phyloP scores from a whole-genome alignment of 2,329 filamentous ascomycete genomes.

The Tolypocladium ophioglossoides region DNA sequence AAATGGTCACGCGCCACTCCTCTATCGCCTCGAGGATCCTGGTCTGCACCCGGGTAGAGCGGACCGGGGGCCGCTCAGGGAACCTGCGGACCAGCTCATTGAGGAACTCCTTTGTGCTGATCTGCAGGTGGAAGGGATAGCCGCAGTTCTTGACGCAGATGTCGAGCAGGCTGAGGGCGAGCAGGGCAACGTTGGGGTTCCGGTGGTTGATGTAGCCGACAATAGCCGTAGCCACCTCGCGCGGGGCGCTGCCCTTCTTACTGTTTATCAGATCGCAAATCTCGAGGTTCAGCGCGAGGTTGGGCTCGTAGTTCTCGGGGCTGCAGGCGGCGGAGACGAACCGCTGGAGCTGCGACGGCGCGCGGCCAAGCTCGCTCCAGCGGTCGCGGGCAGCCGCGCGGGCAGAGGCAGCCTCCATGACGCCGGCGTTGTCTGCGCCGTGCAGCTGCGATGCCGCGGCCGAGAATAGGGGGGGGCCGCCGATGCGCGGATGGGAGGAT shows the following conservation, averaged over 20 bases:
- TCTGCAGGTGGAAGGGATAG: slow-evolving; percentile 96
- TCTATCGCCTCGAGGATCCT: slow-evolving; percentile 94
- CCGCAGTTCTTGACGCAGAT: slow-evolving; percentile 99
- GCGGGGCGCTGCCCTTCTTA: slow-evolving; percentile 91
- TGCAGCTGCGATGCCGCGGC: not conserved
- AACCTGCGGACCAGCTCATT: slow-evolving; percentile 96
- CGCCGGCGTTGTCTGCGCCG: not conserved
- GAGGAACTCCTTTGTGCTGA: slow-evolving; percentile 96
- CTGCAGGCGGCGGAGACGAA: slow-evolving; percentile 96
- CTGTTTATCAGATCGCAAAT: slow-evolving; percentile 93
- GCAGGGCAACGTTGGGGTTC: slow-evolving; percentile 86
- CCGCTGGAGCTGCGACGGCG: slow-evolving; percentile 80
- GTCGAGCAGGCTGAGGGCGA: slow-evolving; percentile 86
- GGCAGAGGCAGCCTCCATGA: slow-evolving; percentile 89
- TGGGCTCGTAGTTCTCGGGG: slow-evolving; percentile 95
- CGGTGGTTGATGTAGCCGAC: slow-evolving; percentile 94
- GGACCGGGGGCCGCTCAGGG: slow-evolving; percentile 81
- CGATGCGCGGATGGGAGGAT: not conserved
- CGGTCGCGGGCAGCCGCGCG: slow-evolving; percentile 92
- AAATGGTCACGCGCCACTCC: slow-evolving; percentile 97
- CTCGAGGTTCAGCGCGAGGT: slow-evolving; percentile 91
- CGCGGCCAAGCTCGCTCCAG: slow-evolving; percentile 72
- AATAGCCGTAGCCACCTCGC: slow-evolving; percentile 87
- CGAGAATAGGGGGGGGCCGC: not conserved
- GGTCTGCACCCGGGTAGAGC: slow-evolving; percentile 76